A percentile compares a stretch with the other conserved stretches of the same genome.
Conservation (phyloP, 257 asterid genomes). For the Solanum infundibuliforme region DNA sequence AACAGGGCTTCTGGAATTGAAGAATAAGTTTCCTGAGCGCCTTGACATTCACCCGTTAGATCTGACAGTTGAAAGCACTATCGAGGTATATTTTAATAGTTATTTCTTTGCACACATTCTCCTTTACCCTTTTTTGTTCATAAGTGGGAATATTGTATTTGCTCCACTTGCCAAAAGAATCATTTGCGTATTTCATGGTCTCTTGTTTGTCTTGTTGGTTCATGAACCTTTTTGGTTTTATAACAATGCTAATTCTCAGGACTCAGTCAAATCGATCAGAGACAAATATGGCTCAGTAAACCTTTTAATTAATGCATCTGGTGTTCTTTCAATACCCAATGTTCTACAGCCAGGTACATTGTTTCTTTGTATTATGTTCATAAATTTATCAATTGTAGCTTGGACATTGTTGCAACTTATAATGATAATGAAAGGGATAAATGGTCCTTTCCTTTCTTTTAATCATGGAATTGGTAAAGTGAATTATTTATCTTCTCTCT, state of each 20-base stretch:
- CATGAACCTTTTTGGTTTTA: not conserved
- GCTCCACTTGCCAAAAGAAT: not conserved
- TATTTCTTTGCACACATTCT: not conserved
- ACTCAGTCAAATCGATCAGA: slow-evolving; percentile 48
- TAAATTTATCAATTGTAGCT: not conserved
- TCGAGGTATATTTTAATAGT: slow-evolving; percentile 41
- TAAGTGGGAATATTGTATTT: not conserved
- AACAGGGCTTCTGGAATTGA: slow-evolving; percentile 54
- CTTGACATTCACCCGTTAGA: slow-evolving; percentile 68
- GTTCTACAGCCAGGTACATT: slow-evolving; percentile 69
- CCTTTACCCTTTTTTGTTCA: not conserved
- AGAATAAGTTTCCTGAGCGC: slow-evolving; percentile 54
- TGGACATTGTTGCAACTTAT: not conserved
- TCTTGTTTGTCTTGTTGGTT: not conserved
- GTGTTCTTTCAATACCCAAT: slow-evolving; percentile 70
- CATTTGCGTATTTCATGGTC: not conserved
- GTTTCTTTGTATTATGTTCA: not conserved
- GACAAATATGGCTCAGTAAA: slow-evolving; percentile 71
- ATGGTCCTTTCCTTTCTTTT: not conserved
- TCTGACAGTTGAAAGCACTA: slow-evolving; percentile 70
- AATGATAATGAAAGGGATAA: not conserved
- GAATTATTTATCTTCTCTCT: slow-evolving; percentile 8
- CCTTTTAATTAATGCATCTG: slow-evolving; percentile 84
- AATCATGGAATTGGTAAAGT: not conserved
- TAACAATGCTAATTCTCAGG: slow-evolving; percentile 28